Evolutionary conservation across 2,329 filamentous ascomycete species (phyloP), one percentile per base, ranked within the genome.

Genomic region (Venturia asperata): DNA sequence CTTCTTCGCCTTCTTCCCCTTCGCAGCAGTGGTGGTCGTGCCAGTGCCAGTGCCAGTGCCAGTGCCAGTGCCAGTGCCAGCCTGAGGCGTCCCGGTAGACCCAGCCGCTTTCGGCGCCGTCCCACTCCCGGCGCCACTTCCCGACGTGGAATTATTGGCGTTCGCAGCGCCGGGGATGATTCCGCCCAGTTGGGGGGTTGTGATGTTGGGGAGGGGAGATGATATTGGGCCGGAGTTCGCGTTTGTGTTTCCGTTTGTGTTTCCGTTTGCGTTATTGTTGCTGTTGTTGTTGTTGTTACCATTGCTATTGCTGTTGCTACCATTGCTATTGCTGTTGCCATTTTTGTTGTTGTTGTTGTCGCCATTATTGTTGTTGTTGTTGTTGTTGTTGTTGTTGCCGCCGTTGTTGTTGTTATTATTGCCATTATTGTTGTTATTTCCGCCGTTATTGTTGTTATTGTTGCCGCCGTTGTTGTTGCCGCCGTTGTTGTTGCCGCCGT

Each of bases 1-100:
- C 21, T 61, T 61, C 56, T 47, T 62, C 61, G 61, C 61, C 27
- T 47, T 47, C 43, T 62, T 62, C 49, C 21, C 62, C 5, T 63
- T 63, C 62, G 34, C 52, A 42, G 42, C 27, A 13, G n/a, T 41
- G 39, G 39, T 10, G 39, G 39, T 39, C 6, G 37, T 39, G 6
- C 37, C 37, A 39, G 37, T 11, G 11, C 37, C 37, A 5, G 37
- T 15, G 11, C 39, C 39, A 2, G 39, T 15, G 11, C 39, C 39
- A 10, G 39, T 9, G 11, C 39, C 43, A 37, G 42, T 13, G 1
- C 56, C 58, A 42, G 56, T n/a, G 24, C 9, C 56, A 39, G 30
- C 10, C 6, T n/a, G 11, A 41, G 34, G 34, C n/a, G 37, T 61
- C 13, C 58, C 58, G 13, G 58, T 39, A 43, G 19, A 19, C 7